Conservation (phyloP, 306 rosid genomes). For the Castanospermum australe region DNA sequence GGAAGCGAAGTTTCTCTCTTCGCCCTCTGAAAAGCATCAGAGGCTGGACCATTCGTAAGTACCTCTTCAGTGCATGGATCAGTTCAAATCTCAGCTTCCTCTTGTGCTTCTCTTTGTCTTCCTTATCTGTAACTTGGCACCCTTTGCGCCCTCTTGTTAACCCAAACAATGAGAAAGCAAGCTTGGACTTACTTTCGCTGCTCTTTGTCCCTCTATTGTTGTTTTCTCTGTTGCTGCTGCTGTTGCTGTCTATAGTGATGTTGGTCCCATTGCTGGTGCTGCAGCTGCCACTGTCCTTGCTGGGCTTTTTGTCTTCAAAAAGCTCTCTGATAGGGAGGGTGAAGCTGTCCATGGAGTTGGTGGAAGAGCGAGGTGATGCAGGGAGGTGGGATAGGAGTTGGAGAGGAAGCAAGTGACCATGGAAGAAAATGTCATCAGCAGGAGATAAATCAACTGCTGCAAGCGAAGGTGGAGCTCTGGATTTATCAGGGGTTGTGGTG, state of each 20-base stretch:
- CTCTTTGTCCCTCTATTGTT: constrained; percentile 32
- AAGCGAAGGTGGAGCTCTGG: constrained; percentile 44
- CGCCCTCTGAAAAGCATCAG: constrained; percentile 45
- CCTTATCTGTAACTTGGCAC: constrained; percentile 38
- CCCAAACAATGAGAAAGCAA: constrained; percentile 58
- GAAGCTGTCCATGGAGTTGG: constrained; percentile 66
- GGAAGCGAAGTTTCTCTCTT: constrained; percentile 48
- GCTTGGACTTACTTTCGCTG: constrained; percentile 53
- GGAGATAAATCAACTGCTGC: constrained; percentile 86
- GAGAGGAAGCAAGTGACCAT: constrained; percentile 94
- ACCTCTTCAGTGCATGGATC: constrained; percentile 61
- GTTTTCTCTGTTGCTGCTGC: constrained; percentile 2
- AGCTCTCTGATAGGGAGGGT: constrained; percentile 60
- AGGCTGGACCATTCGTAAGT: constrained; percentile 60
- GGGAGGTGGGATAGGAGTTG: constrained; percentile 83
- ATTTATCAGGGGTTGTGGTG: constrained; percentile 35
- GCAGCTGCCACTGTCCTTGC: constrained; percentile 19
- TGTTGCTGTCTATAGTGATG: constrained; percentile 3
- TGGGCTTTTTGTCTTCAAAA: constrained; percentile 26
- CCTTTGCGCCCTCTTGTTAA: constrained; percentile 53
- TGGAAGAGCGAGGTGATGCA: constrained; percentile 74
- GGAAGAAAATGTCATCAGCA: constrained; percentile 97
- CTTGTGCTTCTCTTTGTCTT: constrained; percentile 40
- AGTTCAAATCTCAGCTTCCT: constrained; percentile 48
- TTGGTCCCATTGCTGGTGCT: constrained; percentile 22